A percentile compares a stretch with the other conserved stretches of the same genome.
Evolutionary conservation across 495 filamentous ascomycete genomes (phyloP).

Genomic region (Penicillium dipodomyicola): DNA sequence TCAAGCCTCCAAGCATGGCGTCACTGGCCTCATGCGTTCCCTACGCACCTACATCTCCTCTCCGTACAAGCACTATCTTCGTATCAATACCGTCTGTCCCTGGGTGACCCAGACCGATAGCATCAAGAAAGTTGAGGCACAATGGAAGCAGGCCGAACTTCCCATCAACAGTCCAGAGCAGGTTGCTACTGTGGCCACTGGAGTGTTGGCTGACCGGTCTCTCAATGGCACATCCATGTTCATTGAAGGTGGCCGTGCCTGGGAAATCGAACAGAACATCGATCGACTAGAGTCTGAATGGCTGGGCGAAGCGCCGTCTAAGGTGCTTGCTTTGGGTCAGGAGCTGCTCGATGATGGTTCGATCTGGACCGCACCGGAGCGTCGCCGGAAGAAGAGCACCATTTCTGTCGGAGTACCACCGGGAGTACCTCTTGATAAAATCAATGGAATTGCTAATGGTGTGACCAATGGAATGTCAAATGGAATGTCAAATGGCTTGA

Average conservation of each 20-base stretch:
- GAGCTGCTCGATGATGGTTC: constrained; percentile 33
- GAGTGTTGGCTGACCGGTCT: constrained; percentile 35
- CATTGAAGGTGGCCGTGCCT: constrained; percentile 47
- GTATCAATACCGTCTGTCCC: constrained; percentile 54
- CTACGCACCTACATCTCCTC: constrained; percentile 40
- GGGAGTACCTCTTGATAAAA: constrained; percentile 22
- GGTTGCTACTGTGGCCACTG: constrained; percentile 44
- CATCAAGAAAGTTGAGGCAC: constrained; percentile 38
- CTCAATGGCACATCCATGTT: constrained; percentile 48
- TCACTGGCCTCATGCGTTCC: constrained; percentile 50
- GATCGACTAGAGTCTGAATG: constrained; percentile 42
- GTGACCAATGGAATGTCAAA: constrained; percentile 13
- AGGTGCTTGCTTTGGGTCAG: constrained; percentile 38
- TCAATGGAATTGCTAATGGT: constrained; percentile 17
- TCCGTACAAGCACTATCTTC: constrained; percentile 40
- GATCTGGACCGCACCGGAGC: constrained; percentile 21
- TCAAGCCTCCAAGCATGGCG: constrained; percentile 49
- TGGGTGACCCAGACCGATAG: constrained; percentile 52
- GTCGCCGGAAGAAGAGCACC: constrained; percentile 21
- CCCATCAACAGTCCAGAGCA: constrained; percentile 46
- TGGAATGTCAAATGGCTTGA: constrained; percentile 13
- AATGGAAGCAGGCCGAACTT: constrained; percentile 44
- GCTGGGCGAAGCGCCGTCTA: constrained; percentile 44
- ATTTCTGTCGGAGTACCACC: constrained; percentile 26
- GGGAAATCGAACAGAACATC: constrained; percentile 49